Percentiles rank a stretch among this genome's conserved stretches.
Evolutionary conservation across 2,329 filamentous ascomycete genomes (phyloP).

Genomic region (Cryphonectria naterciae): DNA sequence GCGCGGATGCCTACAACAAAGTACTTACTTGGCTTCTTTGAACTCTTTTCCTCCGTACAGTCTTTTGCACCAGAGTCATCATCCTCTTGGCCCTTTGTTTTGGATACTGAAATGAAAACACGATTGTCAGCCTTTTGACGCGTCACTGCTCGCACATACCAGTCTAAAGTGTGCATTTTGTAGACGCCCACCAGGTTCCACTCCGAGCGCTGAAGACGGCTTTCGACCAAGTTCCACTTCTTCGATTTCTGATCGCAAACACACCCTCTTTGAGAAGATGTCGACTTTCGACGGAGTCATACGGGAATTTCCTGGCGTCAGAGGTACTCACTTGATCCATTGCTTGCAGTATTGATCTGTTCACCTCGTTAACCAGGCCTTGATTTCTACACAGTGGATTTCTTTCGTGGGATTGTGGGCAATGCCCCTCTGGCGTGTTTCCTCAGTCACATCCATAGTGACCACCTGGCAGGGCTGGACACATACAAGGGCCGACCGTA

Average conservation of each 20-base stretch:
- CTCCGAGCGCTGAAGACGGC: background rate
- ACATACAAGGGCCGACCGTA: slow-evolving; percentile 40
- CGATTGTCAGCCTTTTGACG: background rate
- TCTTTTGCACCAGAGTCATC: background rate
- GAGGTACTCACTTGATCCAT: slow-evolving; percentile 48
- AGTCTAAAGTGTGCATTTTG: background rate
- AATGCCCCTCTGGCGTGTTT: slow-evolving; percentile 78
- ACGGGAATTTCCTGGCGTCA: slow-evolving; percentile 78
- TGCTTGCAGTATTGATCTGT: no score
- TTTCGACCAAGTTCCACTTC: background rate
- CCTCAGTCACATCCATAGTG: slow-evolving; percentile 89
- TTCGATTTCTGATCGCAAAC: background rate
- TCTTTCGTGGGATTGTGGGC: slow-evolving; percentile 65
- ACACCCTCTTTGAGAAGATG: slow-evolving; percentile 51
- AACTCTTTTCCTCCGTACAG: background rate
- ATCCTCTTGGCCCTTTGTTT: background rate
- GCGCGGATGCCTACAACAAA: background rate
- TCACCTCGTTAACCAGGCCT: background rate
- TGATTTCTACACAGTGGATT: slow-evolving; percentile 66
- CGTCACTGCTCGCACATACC: background rate
- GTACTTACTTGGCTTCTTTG: background rate
- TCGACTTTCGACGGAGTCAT: slow-evolving; percentile 77
- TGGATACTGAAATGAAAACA: background rate
- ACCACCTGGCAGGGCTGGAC: slow-evolving; percentile 83
- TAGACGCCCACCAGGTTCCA: background rate